Base-by-base conservation (phyloP, 202 grass and related monocot species). In the Tripidium arundinaceum region DNA sequence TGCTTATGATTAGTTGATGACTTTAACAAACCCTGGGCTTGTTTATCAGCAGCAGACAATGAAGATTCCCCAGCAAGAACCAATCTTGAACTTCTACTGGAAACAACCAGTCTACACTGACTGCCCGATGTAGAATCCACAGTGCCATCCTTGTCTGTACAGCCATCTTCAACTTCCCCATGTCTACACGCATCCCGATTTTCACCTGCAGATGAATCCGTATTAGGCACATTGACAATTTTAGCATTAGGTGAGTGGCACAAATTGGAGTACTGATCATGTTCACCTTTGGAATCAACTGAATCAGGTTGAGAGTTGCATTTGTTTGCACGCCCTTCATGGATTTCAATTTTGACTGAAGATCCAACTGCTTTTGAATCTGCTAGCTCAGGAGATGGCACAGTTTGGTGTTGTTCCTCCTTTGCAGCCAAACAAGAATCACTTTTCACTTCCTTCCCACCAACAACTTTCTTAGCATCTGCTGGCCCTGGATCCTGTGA, bases 221-320 rank as follows among this genome's bases (percentile, higher is more conserved):
- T 50, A 81, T 40, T 81, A 54, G 72, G 49, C 40, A 74, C 73
- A 26, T 40, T 31, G 52, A 72, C 58, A 76, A 68, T 25, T 16
- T 29, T 55, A 15, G 42, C 26, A 83, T 78, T 55, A 68, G 42
- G 15, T 68, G 47, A 19, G n/a, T 34, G 34, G 11, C 33, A 29
- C 9, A 3, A 11, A 71, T 38, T 24, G 40, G 58, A 59, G 31
- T 65, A 60, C 52, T 52, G 40, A 86, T 64, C 55, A 58, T 58
- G 16, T 55, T 86, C 81, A 87, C 75, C 49, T 65, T 91, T 65
- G 37, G 78, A 76, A 62, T 89, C 83, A 83, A 70, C 45, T 12
- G 50, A 24, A 29, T 21, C 69, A 62, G 60, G 52, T 70, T 21
- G 34, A 58, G 83, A 34, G 29, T 62, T 41, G 70, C 70, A 81